Evolutionary conservation across 805 yeast genomes (phyloP).

Genomic region (Debaryomyces maramus): DNA sequence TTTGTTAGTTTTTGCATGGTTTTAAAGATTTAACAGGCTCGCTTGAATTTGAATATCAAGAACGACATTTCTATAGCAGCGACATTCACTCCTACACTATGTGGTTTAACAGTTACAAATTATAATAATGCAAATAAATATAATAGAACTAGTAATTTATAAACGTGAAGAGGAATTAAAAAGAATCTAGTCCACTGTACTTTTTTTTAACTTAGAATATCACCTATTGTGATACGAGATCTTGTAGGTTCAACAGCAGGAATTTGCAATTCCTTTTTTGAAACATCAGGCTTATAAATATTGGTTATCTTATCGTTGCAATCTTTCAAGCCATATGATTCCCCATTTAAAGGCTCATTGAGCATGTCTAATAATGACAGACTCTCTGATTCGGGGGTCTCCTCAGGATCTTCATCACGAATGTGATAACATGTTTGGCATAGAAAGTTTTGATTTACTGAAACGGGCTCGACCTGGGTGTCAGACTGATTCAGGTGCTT

Average conservation of each 20-base stretch:
- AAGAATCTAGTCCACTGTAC: too few relatives aligned
- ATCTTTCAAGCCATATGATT: conserved; percentile 30
- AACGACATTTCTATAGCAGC: conserved; percentile 1
- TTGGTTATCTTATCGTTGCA: conserved; percentile 21
- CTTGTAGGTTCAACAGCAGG: conserved; percentile 9
- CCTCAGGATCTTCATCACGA: conserved; percentile 10
- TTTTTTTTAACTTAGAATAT: conserved; percentile 18
- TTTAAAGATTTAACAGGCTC: too few relatives aligned
- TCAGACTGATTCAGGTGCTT: background rate
- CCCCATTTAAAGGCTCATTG: conserved; percentile 31
- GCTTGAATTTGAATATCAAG: background rate
- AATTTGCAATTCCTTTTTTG: background rate
- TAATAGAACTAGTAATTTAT: too few relatives aligned
- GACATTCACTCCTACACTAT: conserved; percentile 2
- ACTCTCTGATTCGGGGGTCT: conserved; percentile 15
- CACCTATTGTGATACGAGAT: conserved; percentile 21
- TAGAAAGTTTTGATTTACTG: conserved; percentile 6
- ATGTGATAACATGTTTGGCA: conserved; percentile 37
- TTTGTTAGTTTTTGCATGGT: too few relatives aligned
- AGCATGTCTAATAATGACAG: conserved; percentile 21
- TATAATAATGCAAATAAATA: too few relatives aligned
- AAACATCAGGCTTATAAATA: conserved; percentile 7
- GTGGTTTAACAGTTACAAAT: background rate
- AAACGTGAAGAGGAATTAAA: too few relatives aligned
- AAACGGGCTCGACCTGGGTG: background rate